Base-by-base conservation (phyloP, 768 basidiomycete species). In the Pluteus cervinus region DNA sequence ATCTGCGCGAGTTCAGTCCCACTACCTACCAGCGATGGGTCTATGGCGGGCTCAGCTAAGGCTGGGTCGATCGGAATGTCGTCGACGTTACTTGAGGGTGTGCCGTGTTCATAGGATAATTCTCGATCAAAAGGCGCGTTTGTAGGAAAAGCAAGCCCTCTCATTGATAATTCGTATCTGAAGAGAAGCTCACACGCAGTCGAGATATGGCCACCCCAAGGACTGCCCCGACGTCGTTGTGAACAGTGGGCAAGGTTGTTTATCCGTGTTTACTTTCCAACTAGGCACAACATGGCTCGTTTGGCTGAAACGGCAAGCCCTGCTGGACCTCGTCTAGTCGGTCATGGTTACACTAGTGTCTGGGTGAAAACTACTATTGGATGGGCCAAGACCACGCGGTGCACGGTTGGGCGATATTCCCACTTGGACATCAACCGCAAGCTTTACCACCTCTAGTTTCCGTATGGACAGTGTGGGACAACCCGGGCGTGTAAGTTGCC, bases 21-120 rank as follows among this genome's bases (percentile, higher is more conserved):
- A 25, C 57, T 49, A 21, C 44, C 41, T 45, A 71, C 58, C 36
- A 78, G 60, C 41, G 65, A 63, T 18, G 76, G 75, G 64, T 77
- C 78, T 46, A 79, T 73, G 44, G 65, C 52, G 15, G 66, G 57
- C 23, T 55, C 69, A 33, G 61, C 71, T 46, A 86, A 75, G 28
- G 76, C 79, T 51, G 86, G 86, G 75, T 88, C 85, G 68, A 87
- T 86, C 47, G 83, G 82, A 58, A 87, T 81, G 61, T 76, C 71
- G 65, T 76, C 71, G 55, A 57, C 60, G 62, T 64, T 68, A 65
- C 67, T 71, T 55, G 63, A 62, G 45, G 79, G 76, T 10, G 78
- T 78, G 48, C 71, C 72, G 49, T 70, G 65, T 44, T 82, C 79
- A 58, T 75, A 68, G 21, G 77, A 71, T 24, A 63, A 53, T 57